These are phyloP conservation scores for Diaporthe sp. DNA, from an alignment of 2,329 filamentous ascomycete genomes.

Conservation along the genomic window DNA sequence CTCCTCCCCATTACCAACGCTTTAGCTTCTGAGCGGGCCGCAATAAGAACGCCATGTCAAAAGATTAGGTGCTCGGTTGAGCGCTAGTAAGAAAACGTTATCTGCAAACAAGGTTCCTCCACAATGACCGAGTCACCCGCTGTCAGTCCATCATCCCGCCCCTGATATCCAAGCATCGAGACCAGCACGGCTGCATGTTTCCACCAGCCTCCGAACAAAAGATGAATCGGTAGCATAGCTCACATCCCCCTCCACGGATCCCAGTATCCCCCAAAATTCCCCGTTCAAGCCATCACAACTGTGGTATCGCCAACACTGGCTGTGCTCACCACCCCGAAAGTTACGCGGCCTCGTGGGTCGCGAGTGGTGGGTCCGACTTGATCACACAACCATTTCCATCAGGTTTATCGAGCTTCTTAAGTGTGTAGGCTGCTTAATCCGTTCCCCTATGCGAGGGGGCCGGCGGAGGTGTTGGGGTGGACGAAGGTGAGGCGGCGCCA, in stretches of 20 bases:
- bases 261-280: neutral
- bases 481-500: too few species aligned
- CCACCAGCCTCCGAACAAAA: neutral
- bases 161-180: neutral
- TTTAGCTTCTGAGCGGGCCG: neutral
- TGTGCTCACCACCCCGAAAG: neutral
- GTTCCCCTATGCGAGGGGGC: too few species aligned
- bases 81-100: neutral
- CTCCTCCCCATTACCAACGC: neutral
- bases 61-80: neutral
- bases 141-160: neutral
- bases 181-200: neutral
- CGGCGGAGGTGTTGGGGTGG: too few species aligned
- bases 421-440: neutral
- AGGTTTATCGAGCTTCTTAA: neutral
- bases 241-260: neutral
- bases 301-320: neutral
- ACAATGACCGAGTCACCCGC: neutral
- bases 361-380: too few species aligned
- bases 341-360: too few species aligned
- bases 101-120: neutral
- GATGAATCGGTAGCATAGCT: too few species aligned
- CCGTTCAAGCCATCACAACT: neutral
- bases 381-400: neutral
- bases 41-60: neutral